phyloP scores from a whole-genome alignment of 495 filamentous ascomycete genomes.

The Aspergillus incahuasiensis region DNA sequence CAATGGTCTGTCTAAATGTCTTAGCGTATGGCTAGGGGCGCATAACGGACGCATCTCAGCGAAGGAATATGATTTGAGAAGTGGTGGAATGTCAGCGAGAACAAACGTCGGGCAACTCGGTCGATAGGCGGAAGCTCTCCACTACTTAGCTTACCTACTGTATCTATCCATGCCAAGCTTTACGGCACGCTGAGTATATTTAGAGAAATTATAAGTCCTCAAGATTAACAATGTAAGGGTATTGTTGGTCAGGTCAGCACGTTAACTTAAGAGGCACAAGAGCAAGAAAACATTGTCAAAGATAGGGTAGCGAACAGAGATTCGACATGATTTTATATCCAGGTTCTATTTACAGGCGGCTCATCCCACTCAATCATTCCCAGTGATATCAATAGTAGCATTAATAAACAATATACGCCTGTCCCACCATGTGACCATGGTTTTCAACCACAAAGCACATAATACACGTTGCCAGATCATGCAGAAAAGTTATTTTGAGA shows the following conservation, averaged over 20 bases:
- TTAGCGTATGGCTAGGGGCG: slow-evolving; percentile 19
- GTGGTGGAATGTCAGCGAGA: slow-evolving; percentile 1
- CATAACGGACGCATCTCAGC: slow-evolving; percentile 31
- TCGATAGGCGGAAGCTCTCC: not conserved
- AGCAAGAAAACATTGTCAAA: not conserved
- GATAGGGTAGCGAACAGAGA: not conserved
- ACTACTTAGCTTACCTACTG: too few relatives aligned
- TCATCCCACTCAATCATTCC: slow-evolving; percentile 11
- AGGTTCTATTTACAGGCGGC: slow-evolving; percentile 27
- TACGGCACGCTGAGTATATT: too few relatives aligned
- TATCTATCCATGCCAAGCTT: too few relatives aligned
- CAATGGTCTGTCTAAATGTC: slow-evolving; percentile 16
- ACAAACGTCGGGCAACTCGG: not conserved
- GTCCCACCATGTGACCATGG: slow-evolving; percentile 27
- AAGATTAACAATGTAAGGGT: too few relatives aligned
- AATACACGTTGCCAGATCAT: slow-evolving; percentile 30
- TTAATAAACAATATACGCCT: slow-evolving; percentile 36
- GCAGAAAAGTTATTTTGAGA: slow-evolving; percentile 7
- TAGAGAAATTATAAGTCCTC: too few relatives aligned
- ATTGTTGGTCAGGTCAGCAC: too few relatives aligned
- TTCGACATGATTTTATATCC: slow-evolving; percentile 16
- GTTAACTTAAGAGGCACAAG: not conserved
- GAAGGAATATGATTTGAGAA: slow-evolving; percentile 5
- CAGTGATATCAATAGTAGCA: slow-evolving; percentile 23
- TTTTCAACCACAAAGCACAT: slow-evolving; percentile 19